Percentiles rank a stretch among this genome's conserved stretches.
phyloP scores from a whole-genome alignment of 2,329 filamentous ascomycete genomes.

The Pseudogymnoascus sp. region DNA sequence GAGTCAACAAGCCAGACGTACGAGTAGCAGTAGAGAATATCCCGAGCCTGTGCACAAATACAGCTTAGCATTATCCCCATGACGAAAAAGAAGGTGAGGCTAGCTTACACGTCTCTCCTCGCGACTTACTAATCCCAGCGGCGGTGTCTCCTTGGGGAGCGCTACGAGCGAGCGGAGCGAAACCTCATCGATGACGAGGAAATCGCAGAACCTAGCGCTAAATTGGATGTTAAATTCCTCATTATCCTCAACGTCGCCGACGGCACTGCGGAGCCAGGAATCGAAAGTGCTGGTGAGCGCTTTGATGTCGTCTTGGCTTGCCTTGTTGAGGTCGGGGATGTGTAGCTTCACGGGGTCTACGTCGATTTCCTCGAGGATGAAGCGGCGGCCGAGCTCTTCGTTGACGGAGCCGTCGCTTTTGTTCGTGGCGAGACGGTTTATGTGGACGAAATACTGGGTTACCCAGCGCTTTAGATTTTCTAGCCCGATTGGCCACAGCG shows the following conservation, averaged over 20 bases:
- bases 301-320: not conserved
- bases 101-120: not conserved
- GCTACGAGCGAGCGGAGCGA: not conserved
- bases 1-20: not conserved
- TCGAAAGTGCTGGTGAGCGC: not conserved
- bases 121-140: not conserved
- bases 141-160: not conserved
- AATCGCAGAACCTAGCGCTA: conserved; percentile 1
- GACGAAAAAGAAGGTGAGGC: not conserved
- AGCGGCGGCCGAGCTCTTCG: not conserved
- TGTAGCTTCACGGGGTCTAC: not conserved
- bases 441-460: not conserved
- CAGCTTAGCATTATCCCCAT: not conserved
- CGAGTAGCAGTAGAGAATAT: not conserved
- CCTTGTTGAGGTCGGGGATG: not conserved
- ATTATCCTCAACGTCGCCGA: not conserved
- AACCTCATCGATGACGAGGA: not conserved
- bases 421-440: not conserved
- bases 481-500: not conserved
- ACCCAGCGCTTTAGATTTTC: conserved; percentile 2
- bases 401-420: not conserved
- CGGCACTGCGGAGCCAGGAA: not conserved
- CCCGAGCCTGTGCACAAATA: not conserved
- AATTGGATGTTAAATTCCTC: not conserved
- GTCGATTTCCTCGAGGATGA: not conserved